These are phyloP conservation scores for Ophiostoma tasmaniense DNA, from an alignment of 2,329 filamentous ascomycete genomes.

Conservation along the genomic window DNA sequence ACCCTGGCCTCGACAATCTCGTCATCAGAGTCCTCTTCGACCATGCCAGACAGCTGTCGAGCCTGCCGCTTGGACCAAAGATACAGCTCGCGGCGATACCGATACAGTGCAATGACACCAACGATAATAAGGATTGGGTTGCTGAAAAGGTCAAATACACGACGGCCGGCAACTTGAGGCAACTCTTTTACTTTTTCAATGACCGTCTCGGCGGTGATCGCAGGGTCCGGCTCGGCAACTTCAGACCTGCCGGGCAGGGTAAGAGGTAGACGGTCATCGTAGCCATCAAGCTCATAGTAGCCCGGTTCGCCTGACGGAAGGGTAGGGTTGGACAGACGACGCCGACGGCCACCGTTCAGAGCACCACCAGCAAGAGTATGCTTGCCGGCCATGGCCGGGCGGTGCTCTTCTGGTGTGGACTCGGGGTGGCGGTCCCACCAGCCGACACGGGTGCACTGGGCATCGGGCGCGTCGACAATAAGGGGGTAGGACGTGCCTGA, in stretches of 20 bases:
- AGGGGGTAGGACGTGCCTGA: slow-evolving; percentile 80
- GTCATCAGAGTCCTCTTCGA: background rate
- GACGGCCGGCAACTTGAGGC: slow-evolving; percentile 41
- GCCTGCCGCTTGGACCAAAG: slow-evolving; percentile 1
- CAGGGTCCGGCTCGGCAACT: slow-evolving; percentile 25
- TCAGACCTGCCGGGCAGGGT: slow-evolving; percentile 18
- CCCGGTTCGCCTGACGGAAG: slow-evolving; percentile 13
- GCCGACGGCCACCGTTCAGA: background rate
- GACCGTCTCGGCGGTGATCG: slow-evolving; percentile 26
- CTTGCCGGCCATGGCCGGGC: slow-evolving; percentile 60
- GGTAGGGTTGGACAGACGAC: slow-evolving; percentile 8
- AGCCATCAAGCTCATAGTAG: background rate
- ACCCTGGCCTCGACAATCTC: background rate
- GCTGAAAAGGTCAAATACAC: slow-evolving; percentile 45
- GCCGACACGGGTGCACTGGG: slow-evolving; percentile 19
- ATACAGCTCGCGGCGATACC: slow-evolving; percentile 20
- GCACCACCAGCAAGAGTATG: slow-evolving; percentile 42
- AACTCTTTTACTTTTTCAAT: slow-evolving; percentile 43
- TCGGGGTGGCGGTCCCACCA: slow-evolving; percentile 21
- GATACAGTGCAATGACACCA: slow-evolving; percentile 35
- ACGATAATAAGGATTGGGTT: slow-evolving; percentile 45
- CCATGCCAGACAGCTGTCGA: background rate
- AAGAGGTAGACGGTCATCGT: slow-evolving; percentile 6
- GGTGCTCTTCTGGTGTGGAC: slow-evolving; percentile 38
- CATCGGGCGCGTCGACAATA: slow-evolving; percentile 40